Evolutionary conservation across 148 eudicot genomes (phyloP).

Genomic region (Gaultheria prostrata): DNA sequence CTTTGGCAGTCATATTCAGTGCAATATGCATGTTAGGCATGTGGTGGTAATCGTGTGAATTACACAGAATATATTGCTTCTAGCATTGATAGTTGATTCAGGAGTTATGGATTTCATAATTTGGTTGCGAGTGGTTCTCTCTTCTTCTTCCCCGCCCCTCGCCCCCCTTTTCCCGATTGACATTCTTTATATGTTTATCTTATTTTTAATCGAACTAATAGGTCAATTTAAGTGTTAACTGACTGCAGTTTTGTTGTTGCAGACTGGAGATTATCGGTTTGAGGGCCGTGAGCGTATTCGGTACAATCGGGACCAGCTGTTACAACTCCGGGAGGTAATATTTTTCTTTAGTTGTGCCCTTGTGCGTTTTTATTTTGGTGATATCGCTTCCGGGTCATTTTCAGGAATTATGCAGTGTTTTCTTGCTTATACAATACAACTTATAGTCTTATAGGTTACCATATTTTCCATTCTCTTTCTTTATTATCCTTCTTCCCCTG

Average conservation of each 20-base stretch:
- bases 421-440: neutral
- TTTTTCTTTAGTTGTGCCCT: neutral
- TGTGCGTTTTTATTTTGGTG: neutral
- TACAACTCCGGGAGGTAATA: constrained; percentile 83
- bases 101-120: neutral
- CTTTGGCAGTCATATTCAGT: neutral
- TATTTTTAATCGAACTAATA: neutral
- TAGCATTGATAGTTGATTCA: neutral
- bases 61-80: neutral
- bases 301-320: constrained; percentile 69
- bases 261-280: constrained; percentile 81
- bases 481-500: neutral
- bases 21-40: neutral
- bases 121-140: neutral
- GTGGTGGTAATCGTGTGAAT: neutral
- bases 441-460: neutral
- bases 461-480: neutral
- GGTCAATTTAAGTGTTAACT: neutral
- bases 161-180: neutral
- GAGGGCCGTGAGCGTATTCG: constrained; percentile 77
- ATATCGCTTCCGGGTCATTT: neutral
- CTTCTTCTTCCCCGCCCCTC: neutral
- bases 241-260: constrained; percentile 8
- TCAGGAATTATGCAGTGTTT: neutral
- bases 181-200: neutral